Percentiles rank a stretch among this genome's conserved stretches.
Evolutionary conservation across 2,329 filamentous ascomycete species (phyloP).

Genomic region (Ustulina deusta): DNA sequence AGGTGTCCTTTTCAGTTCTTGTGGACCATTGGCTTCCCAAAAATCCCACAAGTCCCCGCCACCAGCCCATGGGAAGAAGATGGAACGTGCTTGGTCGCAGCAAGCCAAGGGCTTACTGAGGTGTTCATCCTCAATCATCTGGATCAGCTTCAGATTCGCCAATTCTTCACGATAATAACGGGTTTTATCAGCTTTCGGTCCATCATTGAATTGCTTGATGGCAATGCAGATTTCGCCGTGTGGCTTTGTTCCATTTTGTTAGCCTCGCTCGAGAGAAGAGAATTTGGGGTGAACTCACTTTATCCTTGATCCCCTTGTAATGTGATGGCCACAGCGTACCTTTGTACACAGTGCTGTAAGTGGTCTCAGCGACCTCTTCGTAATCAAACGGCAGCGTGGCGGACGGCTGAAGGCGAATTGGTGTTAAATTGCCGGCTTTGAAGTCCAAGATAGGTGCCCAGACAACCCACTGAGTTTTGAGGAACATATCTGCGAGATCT

Average conservation of each 20-base stretch:
- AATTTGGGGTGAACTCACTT: constrained; percentile 1
- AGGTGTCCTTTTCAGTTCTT: neutral
- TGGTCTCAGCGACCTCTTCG: neutral
- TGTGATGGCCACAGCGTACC: constrained; percentile 2
- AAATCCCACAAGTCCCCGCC: constrained; percentile 5
- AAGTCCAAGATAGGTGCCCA: constrained; percentile 18
- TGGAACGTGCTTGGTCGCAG: constrained; percentile 5
- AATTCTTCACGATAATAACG: constrained; percentile 7
- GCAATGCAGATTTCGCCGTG: constrained; percentile 7
- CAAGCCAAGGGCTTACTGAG: constrained; percentile 8
- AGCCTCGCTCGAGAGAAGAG: neutral
- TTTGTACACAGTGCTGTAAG: constrained; percentile 10
- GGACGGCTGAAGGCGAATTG: neutral
- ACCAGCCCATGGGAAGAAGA: constrained; percentile 16
- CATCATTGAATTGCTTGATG: constrained; percentile 13
- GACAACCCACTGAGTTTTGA: constrained; percentile 15
- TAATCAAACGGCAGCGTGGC: constrained; percentile 5
- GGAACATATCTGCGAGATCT: constrained; percentile 8
- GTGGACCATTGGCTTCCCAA: constrained; percentile 1
- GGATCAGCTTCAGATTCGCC: neutral
- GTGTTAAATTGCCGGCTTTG: constrained; percentile 4
- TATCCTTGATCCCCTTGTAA: neutral
- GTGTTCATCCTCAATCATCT: constrained; percentile 8
- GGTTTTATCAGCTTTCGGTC: neutral
- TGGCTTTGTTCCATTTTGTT: constrained; percentile 1